Base-by-base conservation (phyloP, 2,329 filamentous ascomycete genomes). In the Thielaviopsis ethacetica region DNA sequence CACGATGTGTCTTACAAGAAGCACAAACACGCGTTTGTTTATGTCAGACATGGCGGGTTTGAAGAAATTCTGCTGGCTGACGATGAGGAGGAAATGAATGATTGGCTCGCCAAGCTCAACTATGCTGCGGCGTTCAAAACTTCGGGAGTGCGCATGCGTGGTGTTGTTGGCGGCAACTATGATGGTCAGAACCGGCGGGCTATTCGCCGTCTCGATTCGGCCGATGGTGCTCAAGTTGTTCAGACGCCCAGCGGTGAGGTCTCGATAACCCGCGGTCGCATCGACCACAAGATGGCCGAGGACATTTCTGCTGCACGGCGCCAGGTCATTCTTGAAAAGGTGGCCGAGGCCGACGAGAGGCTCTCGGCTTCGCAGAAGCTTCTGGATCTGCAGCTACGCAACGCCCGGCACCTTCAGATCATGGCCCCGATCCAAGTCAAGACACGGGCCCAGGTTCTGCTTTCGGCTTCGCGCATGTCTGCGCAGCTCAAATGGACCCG, bases 51-150 rank as follows among this genome's bases (percentile, higher is more conserved):
- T 63, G 86, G 87, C 56, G 87, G 89, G 0, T 75, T 91, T 47
- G 91, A 98, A 66, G 93, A 98, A 68, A 84, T 91, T 0, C 85
- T 98, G 44, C 75, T 97, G 19, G 91, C 93, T 5, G 91, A 96
- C 65, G 89, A 83, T 57, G 93, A 98, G 66, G 76, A 82, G 1
- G 93, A 98, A 66, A 84, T 95, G 78, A 95, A 96, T 66, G 93
- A 98, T 68, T 98, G 93, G 93, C 75, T 98, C 27, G 88, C 87
- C 7, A 93, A 95, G 67, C 79, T 98, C 62, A 98, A 98, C 69
- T 97, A 97, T 68, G 91, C 91, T 38, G 91, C 93, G 9, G 88
- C 93, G 0, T 97, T 97, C 70, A 82, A 89, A 64, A 95, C 90
- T 0, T 88, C 91, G 5, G 91, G 91, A 13, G 89, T 97, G 5